Conservation (phyloP, 495 filamentous ascomycete species). For the Aspergillus funiculosus region DNA sequence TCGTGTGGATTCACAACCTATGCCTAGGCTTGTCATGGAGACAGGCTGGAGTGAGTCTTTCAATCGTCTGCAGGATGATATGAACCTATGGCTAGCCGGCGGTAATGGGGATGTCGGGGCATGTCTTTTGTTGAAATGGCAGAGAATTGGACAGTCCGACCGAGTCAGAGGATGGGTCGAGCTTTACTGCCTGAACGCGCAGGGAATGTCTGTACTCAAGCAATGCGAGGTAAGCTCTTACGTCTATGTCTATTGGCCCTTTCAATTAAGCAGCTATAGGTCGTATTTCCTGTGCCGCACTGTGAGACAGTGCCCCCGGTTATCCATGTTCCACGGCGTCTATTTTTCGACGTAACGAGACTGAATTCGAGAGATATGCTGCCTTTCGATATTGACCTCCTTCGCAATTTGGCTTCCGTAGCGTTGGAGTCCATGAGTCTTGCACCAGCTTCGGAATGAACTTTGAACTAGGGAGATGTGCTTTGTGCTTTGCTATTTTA, state of each 20-base stretch:
- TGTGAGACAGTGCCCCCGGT: neutral
- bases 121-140: conserved; percentile 20
- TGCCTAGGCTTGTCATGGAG: conserved; percentile 5
- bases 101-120: conserved; percentile 23
- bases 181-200: neutral
- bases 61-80: neutral
- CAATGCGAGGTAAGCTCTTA: conserved; percentile 1
- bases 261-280: conserved; percentile 2
- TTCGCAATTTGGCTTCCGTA: neutral
- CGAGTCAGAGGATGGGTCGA: neutral
- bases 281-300: conserved; percentile 12
- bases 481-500: too few relatives aligned
- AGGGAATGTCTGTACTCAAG: neutral
- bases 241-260: conserved; percentile 7
- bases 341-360: neutral
- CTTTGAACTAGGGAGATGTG: too few relatives aligned
- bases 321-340: neutral
- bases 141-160: neutral
- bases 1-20: neutral
- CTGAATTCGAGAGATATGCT: neutral
- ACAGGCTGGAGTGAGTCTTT: conserved; percentile 2
- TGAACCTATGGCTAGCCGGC: conserved; percentile 19
- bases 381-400: neutral
- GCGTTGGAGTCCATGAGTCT: neutral
- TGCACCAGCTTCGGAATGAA: neutral